Base-by-base conservation (phyloP, 2,329 filamentous ascomycete species). In the Sclerotinia sclerotiorum region DNA sequence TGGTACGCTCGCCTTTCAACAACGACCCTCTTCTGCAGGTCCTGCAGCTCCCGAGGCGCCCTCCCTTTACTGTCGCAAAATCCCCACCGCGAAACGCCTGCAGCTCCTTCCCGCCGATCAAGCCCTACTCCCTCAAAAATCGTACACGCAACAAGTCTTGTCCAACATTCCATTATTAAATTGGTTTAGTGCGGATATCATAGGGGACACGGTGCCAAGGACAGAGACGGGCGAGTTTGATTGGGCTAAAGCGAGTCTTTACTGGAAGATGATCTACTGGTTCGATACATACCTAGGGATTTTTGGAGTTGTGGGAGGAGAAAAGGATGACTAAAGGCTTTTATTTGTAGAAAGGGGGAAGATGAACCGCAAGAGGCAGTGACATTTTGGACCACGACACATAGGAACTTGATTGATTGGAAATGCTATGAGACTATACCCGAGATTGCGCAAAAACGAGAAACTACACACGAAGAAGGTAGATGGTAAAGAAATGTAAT, bases 161-260 rank as follows among this genome's bases (percentile, higher is more conserved):
- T 84, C 85, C 72, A 85, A 84, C 66, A 86, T 93, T 52, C 90
- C 90, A 2, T 83, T 93, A 70, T 80, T 93, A 70, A 86, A 85
- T 73, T 93, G 89, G 87, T 90, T 93, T 76, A 88, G 87, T 57
- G 88, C 82, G 7, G 80, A 84, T 74, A 87, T 94, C 78, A 93
- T 94, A 74, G 91, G 91, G 7, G 88, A 88, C 76, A 85, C 90
- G 76, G 87, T 94, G 51, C 92, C 92, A 10, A 84, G 90, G 54
- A 89, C 84, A 65, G 90, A 93, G 65, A 82, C 85, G 55, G 92
- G 91, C 68, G 88, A 87, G 54, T 94, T 97, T 74, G 94, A 97
- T 78, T 91, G 88, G 82, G 86, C 86, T 54, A 81, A 81, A 57
- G 88, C 88, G 15, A 89, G 87, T 70, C 78, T 90, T 70, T 90